Evolutionary conservation across 768 basidiomycete species (phyloP), one percentile per base, ranked within the genome.

Genomic region (Leucogyrophana mollusca): DNA sequence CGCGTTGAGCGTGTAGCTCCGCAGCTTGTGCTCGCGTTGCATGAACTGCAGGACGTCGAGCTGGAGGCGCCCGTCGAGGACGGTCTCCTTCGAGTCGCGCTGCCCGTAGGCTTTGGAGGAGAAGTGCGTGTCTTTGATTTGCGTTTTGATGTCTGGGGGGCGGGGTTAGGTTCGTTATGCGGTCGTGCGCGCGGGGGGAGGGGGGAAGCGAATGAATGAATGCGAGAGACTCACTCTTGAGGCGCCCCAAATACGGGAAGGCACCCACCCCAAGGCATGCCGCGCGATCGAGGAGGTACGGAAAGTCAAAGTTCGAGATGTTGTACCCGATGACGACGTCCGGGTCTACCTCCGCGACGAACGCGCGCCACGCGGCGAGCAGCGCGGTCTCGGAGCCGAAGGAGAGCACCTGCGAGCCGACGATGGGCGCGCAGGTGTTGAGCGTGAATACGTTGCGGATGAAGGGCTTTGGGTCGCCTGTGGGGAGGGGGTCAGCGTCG

Each of bases 281-380:
- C 1, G 95, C 94, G 24, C 96, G 79, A 57, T 99, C 95, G 40
- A 98, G 73, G 11, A 99, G 74, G 63, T 99, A 99, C 0, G 96
- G 96, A 55, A 98, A 80, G 77, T 99, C 96, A 75, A 99, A 99
- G 60, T 82, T 82, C 21, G 90, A 65, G 39, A 90, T 87, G 69
- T 99, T 99, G 67, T 99, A 99, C 3, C 96, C 96, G 57, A 96
- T 95, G 52, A 99, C 76, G 50, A 99, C 78, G 55, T 99, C 96
- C 0, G 96, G 94, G 60, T 99, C 96, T 11, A 89, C 93, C 59
- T 85, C 72, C 56, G 85, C 81, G 4, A 98, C 73, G 56, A 98
- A 99, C 46, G 92, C 83, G 45, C 85, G 76, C 96, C 96, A 99
- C n/a, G 73, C 72, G 34, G 80, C 67, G 43, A 99, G 76, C 74